Percentiles rank a stretch among this genome's conserved stretches.
These are phyloP conservation scores for Linum lewisii DNA, from an alignment of 345 rosid genomes.

Conservation along the genomic window DNA sequence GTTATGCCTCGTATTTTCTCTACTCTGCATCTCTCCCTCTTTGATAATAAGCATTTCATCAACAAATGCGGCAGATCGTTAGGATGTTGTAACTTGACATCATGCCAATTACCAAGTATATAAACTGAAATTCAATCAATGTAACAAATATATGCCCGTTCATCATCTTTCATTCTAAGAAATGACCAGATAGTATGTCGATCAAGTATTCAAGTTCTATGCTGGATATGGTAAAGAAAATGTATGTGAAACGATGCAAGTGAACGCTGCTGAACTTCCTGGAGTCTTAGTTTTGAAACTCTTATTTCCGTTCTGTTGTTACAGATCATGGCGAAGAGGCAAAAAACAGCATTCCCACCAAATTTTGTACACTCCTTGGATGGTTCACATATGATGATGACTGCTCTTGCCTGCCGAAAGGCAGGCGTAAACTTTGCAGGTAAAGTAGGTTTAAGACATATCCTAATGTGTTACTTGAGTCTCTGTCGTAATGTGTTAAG, in stretches of 20 bases:
- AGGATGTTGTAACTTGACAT: too few species aligned
- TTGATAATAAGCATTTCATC: too few species aligned
- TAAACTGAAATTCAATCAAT: too few species aligned
- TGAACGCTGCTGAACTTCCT: neutral
- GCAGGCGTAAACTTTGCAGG: slow-evolving; percentile 93
- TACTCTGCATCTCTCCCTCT: too few species aligned
- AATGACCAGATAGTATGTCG: too few species aligned
- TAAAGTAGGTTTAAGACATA: slow-evolving; percentile 37
- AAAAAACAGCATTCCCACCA: slow-evolving; percentile 95
- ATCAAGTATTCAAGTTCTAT: too few species aligned
- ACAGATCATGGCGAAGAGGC: slow-evolving; percentile 75
- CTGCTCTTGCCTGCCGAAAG: slow-evolving; percentile 76
- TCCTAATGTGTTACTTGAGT: too few species aligned
- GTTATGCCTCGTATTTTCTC: too few species aligned
- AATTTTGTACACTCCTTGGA: slow-evolving; percentile 97
- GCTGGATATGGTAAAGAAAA: neutral
- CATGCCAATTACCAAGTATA: too few species aligned
- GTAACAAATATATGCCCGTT: too few species aligned
- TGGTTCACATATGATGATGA: slow-evolving; percentile 99
- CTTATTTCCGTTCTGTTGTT: neutral
- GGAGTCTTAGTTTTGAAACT: neutral
- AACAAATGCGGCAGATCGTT: too few species aligned
- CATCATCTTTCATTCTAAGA: too few species aligned
- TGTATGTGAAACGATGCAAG: neutral
- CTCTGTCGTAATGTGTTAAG: neutral